A percentile compares a stretch with the other conserved stretches of the same genome.
Conservation (phyloP, 106 monocot genomes). For the Platanthera guangdongensis region DNA sequence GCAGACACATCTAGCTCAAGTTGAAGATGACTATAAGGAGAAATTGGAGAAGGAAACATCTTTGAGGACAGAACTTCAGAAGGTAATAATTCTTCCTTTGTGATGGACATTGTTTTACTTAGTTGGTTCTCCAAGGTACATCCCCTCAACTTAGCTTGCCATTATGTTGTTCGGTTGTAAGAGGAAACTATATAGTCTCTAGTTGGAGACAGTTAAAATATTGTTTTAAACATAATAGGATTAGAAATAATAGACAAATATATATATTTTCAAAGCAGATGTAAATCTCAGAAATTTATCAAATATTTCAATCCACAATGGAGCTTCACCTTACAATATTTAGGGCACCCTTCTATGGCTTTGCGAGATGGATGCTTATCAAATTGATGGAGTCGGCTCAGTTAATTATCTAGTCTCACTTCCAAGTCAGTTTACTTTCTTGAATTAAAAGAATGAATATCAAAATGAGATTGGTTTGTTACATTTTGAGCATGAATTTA, state of each 20-base stretch:
- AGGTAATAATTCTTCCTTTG: constrained; percentile 26
- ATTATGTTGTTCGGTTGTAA: neutral
- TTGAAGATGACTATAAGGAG: constrained; percentile 78
- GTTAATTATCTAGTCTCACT: neutral
- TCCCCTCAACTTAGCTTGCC: neutral
- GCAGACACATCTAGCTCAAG: constrained; percentile 80
- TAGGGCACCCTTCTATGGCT: neutral
- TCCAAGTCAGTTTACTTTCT: neutral
- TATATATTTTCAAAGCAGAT: neutral
- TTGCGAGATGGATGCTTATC: neutral
- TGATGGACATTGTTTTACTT: neutral
- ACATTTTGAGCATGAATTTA: neutral
- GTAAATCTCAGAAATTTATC: neutral
- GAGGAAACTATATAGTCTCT: neutral
- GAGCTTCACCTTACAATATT: neutral
- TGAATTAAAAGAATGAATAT: neutral
- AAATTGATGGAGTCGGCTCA: neutral
- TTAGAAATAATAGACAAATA: neutral
- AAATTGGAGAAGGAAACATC: constrained; percentile 76
- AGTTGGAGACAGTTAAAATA: neutral
- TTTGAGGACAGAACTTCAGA: constrained; percentile 45
- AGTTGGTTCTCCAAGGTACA: neutral
- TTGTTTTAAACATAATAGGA: neutral
- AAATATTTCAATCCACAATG: neutral
- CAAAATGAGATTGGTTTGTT: neutral